Evolutionary conservation across 352 stramenopile genomes (phyloP).

Genomic region (Phytopythium ostracodes): DNA sequence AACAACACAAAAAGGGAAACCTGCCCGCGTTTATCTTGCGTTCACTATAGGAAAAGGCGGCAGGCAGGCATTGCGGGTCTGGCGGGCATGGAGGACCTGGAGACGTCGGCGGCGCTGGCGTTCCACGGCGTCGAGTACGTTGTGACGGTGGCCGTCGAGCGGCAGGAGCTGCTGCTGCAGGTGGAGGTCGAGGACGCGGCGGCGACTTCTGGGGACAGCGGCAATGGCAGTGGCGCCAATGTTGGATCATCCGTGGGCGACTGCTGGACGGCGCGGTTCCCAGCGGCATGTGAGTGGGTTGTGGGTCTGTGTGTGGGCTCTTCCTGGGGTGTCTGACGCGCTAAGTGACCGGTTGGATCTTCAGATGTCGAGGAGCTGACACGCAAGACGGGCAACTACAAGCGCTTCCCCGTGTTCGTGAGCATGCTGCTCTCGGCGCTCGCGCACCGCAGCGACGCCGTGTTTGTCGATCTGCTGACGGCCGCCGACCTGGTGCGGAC

Average conservation of each 20-base stretch:
- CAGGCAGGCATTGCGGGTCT: background rate
- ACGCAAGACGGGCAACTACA: constrained; percentile 92
- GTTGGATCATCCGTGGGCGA: constrained; percentile 4
- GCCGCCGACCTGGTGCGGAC: constrained; percentile 67
- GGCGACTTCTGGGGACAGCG: background rate
- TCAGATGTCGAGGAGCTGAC: constrained; percentile 90
- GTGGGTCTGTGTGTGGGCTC: background rate
- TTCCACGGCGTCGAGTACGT: constrained; percentile 76
- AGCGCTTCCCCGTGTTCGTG: constrained; percentile 89
- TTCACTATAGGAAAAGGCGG: background rate
- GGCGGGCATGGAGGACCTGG: constrained; percentile 43
- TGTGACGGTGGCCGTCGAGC: constrained; percentile 55
- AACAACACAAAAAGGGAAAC: background rate
- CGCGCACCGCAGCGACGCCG: constrained; percentile 58
- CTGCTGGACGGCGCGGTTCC: constrained; percentile 67
- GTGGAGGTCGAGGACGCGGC: constrained; percentile 52
- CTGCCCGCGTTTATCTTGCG: background rate
- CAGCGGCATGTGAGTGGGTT: constrained; percentile 27
- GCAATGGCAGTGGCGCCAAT: background rate
- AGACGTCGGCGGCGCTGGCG: constrained; percentile 54
- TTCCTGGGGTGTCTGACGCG: background rate
- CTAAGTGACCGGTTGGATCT: background rate
- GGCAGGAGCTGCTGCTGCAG: constrained; percentile 63
- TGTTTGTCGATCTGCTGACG: constrained; percentile 92
- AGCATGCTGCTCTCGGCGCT: constrained; percentile 91